Evolutionary conservation across 805 yeast species (phyloP), one percentile per base, ranked within the genome.

Genomic region (Yarrowia sp.): DNA sequence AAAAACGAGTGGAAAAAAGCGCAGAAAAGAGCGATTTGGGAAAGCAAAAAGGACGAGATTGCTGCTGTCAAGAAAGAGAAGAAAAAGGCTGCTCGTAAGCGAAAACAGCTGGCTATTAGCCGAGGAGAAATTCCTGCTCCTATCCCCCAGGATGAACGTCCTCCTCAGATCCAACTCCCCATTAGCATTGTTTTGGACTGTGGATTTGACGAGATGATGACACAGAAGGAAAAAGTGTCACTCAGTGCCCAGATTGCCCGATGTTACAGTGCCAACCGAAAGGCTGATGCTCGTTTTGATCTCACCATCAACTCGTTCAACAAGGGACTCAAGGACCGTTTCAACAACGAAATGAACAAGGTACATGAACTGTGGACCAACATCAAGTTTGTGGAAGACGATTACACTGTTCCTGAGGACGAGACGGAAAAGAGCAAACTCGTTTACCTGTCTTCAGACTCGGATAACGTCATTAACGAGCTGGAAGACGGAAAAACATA

Each of bases 201-300:
- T 76, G 89, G 83, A 16, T 93, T 93, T 74, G 98, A 95, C 72
- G 95, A 89, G 49, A 72, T 89, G 71, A 95, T 95, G 99, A 83
- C 82, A 38, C 89, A 86, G 19, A 87, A 86, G 67, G 89, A 86
- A 69, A 75, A 80, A 19, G 82, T 83, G 1, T 89, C 96, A 21
- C 75, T 93, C 71, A 83, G 91, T 7, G 82, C 85, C 59, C 99
- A 93, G 76, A 81, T 95, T 58, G 85, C 93, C 3, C 80, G 97
- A 66, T 82, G 90, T 58, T 93, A 93, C 74, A 83, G 96, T 8
- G 88, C 88, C 17, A 90, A 89, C 72, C 83, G 89, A 69, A 82
- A 84, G 59, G 83, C 89, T 17, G 72, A 75, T 49, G 79, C 81
- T 66, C 83, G 81, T 9, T 84, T 90, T 3, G 82, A 84, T 36